A percentile compares a stretch with the other conserved stretches of the same genome.
phyloP scores from a whole-genome alignment of 768 basidiomycete species.

The Agaricus bisporus region DNA sequence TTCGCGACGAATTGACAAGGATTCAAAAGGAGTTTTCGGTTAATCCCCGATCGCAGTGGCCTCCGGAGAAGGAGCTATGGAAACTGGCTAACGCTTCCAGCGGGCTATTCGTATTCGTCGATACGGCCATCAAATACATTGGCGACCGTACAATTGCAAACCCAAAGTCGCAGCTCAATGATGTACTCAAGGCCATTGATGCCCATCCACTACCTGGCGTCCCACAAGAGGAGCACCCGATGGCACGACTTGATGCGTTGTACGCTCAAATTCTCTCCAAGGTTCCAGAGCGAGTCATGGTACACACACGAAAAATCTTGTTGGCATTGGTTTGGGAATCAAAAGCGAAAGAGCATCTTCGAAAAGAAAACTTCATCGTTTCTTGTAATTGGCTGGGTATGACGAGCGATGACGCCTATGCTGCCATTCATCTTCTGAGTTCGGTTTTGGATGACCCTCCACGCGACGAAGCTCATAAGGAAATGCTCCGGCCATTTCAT shows the following conservation, averaged over 20 bases:
- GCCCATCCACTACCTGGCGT: not conserved
- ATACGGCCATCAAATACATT: not conserved
- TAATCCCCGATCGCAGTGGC: not conserved
- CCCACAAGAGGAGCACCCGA: not conserved
- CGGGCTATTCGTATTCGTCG: not conserved
- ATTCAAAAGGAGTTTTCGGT: not conserved
- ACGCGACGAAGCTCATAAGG: not conserved
- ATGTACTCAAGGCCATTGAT: constrained; percentile 1
- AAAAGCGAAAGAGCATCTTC: no score
- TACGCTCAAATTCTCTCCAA: not conserved
- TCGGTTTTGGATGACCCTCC: not conserved
- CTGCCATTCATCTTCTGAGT: not conserved
- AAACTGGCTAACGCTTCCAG: not conserved
- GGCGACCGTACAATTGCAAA: not conserved
- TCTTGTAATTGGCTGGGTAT: not conserved
- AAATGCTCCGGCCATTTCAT: not conserved
- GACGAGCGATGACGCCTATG: not conserved
- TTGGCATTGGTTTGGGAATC: not conserved
- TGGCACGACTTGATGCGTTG: constrained; percentile 7
- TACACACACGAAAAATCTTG: not conserved
- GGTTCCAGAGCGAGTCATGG: not conserved
- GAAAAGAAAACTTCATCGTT: no score
- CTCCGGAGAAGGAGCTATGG: not conserved
- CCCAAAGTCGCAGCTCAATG: not conserved
- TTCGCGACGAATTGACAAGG: not conserved